Evolutionary conservation across 495 filamentous ascomycete genomes (phyloP).

Genomic region (Penicillium cataractarum): DNA sequence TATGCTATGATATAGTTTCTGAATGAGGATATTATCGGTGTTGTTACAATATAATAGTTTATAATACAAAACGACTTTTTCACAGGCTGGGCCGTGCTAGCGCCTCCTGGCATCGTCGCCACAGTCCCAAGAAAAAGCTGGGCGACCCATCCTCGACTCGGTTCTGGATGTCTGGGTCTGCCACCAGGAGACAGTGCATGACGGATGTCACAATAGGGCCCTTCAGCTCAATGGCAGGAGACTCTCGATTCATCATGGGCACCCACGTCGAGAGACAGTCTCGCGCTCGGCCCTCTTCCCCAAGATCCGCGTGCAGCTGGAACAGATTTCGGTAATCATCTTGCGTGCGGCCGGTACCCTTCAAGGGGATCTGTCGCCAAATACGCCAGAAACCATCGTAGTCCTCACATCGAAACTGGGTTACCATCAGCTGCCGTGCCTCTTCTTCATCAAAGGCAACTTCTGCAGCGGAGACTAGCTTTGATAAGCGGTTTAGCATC

Average conservation of each 20-base stretch:
- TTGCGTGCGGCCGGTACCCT: slow-evolving; percentile 51
- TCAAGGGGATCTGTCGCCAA: slow-evolving; percentile 60
- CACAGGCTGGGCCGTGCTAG: slow-evolving; percentile 10
- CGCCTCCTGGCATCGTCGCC: slow-evolving; percentile 36
- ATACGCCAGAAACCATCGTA: slow-evolving; percentile 63
- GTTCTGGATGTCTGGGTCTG: slow-evolving; percentile 50
- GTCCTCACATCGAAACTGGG: slow-evolving; percentile 38
- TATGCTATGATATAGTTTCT: background rate
- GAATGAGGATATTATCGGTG: slow-evolving; percentile 1
- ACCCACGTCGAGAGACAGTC: slow-evolving; percentile 54
- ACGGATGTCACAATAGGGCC: slow-evolving; percentile 46
- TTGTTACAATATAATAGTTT: slow-evolving; percentile 16
- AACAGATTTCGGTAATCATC: slow-evolving; percentile 62
- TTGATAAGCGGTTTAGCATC: slow-evolving; percentile 25
- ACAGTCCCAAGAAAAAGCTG: slow-evolving; percentile 31
- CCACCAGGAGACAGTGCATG: slow-evolving; percentile 55
- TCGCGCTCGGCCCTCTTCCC: slow-evolving; percentile 49
- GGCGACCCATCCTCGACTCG: slow-evolving; percentile 24
- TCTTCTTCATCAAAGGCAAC: slow-evolving; percentile 53
- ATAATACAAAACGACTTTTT: slow-evolving; percentile 16
- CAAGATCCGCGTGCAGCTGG: slow-evolving; percentile 49
- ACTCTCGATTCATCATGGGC: slow-evolving; percentile 62
- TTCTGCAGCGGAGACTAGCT: slow-evolving; percentile 39
- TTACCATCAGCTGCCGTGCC: slow-evolving; percentile 52
- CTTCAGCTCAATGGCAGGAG: slow-evolving; percentile 51